Evolutionary conservation across 2,329 filamentous ascomycete genomes (phyloP).

Genomic region (Paracoccidioides lutzii): DNA sequence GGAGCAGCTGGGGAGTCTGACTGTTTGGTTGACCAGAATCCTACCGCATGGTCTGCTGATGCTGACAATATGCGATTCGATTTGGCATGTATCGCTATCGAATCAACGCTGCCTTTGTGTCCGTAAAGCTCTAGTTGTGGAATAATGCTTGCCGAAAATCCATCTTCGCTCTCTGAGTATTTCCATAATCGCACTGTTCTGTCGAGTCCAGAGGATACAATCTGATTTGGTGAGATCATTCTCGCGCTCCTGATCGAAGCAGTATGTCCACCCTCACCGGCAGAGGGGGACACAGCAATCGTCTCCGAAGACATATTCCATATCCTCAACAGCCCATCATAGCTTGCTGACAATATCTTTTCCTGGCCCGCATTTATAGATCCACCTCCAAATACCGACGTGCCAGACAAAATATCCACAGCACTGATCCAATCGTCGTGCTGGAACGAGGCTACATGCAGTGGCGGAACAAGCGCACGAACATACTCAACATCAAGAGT

Average conservation of each 20-base stretch:
- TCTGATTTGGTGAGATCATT: slow-evolving; percentile 63
- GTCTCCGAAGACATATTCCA: slow-evolving; percentile 83
- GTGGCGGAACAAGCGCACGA: slow-evolving; percentile 74
- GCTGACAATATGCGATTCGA: slow-evolving; percentile 73
- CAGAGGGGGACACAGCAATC: slow-evolving; percentile 61
- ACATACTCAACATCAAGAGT: slow-evolving; percentile 87
- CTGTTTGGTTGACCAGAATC: slow-evolving; percentile 79
- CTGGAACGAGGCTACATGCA: slow-evolving; percentile 82
- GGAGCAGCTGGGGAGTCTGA: slow-evolving; percentile 62
- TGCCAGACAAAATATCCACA: slow-evolving; percentile 65
- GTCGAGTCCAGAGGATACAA: slow-evolving; percentile 75
- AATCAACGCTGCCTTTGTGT: slow-evolving; percentile 62
- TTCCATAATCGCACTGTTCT: slow-evolving; percentile 82
- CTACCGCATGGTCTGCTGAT: slow-evolving; percentile 68
- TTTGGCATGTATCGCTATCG: slow-evolving; percentile 58
- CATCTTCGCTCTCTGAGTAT: slow-evolving; percentile 55
- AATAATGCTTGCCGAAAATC: slow-evolving; percentile 50
- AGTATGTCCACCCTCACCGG: slow-evolving; percentile 57
- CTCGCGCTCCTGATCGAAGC: slow-evolving; percentile 69
- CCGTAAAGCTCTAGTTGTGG: slow-evolving; percentile 72
- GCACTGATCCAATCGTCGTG: slow-evolving; percentile 95
- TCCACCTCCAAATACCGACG: slow-evolving; percentile 44
- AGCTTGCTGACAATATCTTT: slow-evolving; percentile 79
- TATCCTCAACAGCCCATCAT: slow-evolving; percentile 75
- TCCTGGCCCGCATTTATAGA: slow-evolving; percentile 45